Conservation (phyloP, 2,329 filamentous ascomycete genomes). For the Furcasterigmium furcatum region DNA sequence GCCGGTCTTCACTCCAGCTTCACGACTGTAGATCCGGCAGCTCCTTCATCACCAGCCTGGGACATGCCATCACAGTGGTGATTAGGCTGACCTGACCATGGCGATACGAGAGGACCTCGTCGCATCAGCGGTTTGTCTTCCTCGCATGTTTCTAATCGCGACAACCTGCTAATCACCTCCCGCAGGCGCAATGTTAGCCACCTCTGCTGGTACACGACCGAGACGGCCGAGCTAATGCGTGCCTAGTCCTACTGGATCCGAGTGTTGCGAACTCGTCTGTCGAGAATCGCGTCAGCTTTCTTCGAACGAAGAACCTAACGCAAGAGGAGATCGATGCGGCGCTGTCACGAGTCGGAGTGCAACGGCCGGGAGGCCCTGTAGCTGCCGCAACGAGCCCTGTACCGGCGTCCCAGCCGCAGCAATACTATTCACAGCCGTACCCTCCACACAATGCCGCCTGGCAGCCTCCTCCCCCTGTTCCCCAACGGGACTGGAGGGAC, state of each 20-base stretch:
- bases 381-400: conserved; percentile 34
- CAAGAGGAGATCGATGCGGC: conserved; percentile 91
- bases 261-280: conserved; percentile 86
- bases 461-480: conserved; percentile 58
- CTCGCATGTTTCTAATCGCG: neutral
- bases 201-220: neutral
- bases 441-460: conserved; percentile 51
- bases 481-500: conserved; percentile 91
- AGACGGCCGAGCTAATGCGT: conserved; percentile 8
- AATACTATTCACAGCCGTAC: conserved; percentile 42
- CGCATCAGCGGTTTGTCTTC: conserved; percentile 69
- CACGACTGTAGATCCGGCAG: neutral
- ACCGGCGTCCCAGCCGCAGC: conserved; percentile 39
- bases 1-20: neutral
- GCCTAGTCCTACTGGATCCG: conserved; percentile 84
- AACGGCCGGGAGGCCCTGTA: conserved; percentile 33
- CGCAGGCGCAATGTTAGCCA: conserved; percentile 40
- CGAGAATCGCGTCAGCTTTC: conserved; percentile 88
- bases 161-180: neutral
- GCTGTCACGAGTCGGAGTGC: conserved; percentile 70
- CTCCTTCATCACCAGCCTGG: conserved; percentile 1
- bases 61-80: neutral
- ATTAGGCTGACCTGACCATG: conserved; percentile 39
- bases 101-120: conserved; percentile 94
- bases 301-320: conserved; percentile 95